Evolutionary conservation across 2,329 filamentous ascomycete species (phyloP), one percentile per base, ranked within the genome.

Genomic region (Phymatotrichopsis omnivora): DNA sequence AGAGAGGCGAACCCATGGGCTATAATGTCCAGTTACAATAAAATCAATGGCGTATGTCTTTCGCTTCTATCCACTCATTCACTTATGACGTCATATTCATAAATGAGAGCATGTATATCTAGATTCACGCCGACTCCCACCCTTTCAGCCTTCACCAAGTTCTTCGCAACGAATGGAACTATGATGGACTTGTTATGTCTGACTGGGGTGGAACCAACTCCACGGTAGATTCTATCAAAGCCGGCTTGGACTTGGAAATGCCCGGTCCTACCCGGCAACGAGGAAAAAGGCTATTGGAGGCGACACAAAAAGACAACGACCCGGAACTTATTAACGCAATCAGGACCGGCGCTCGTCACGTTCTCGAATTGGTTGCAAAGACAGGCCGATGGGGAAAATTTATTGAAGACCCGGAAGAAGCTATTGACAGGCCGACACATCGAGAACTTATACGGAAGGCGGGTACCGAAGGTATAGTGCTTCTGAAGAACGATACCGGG

Each of bases 401-500:
- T 1, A 68, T 74, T 29, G 56, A 58, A 48, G 50, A 40, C 6
- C 48, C 43, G 7, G 56, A 57, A 36, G 46, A 54, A 19, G 54
- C 55, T 11, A 44, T 54, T 17, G 51, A 58, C 34, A 51, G 52
- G 31, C 62, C 60, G 1, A 59, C 63, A 28, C 62, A 61, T 31
- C 59, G 60, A 7, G 61, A 65, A 16, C 64, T 81, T 29, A 81
- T 82, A 53, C 70, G 75, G 30, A 69, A 71, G 41, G 69, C 82
- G 20, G 80, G 78, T 11, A 73, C 75, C 3, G 79, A 85, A 58
- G 76, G 76, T 2, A 76, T 84, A 7, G 80, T 85, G 1, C 67
- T 86, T 7, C 65, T 86, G 38, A 85, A 85, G 65, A 87, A 87
- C 55, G 71, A 82, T 7, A 70, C 71, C 28, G 66, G 66, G 8